phyloP scores from a whole-genome alignment of 495 filamentous ascomycete species.

The Penicillium malachiteum region DNA sequence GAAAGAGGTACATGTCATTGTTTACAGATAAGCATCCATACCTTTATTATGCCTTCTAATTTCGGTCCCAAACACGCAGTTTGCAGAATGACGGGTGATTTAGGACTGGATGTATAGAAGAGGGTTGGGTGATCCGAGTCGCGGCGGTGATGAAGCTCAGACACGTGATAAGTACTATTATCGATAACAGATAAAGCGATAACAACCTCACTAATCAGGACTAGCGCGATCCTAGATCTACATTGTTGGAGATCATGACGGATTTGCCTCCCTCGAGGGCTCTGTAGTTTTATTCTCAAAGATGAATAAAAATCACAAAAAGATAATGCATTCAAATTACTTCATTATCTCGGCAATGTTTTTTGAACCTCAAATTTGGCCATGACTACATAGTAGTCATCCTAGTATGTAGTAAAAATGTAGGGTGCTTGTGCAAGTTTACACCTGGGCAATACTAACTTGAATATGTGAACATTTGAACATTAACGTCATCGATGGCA shows the following conservation, averaged over 20 bases:
- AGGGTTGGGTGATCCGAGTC: constrained; percentile 9
- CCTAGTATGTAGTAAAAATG: too few relatives aligned
- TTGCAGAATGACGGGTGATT: background rate
- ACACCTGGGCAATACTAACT: too few relatives aligned
- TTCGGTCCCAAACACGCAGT: background rate
- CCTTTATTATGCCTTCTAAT: background rate
- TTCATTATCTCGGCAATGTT: too few relatives aligned
- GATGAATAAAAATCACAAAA: too few relatives aligned
- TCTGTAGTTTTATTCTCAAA: too few relatives aligned
- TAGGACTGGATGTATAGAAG: constrained; percentile 12
- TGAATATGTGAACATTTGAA: too few relatives aligned
- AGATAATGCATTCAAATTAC: too few relatives aligned
- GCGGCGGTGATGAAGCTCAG: constrained; percentile 1
- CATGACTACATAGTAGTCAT: background rate
- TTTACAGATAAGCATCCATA: background rate
- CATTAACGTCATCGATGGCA: background rate
- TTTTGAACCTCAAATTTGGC: background rate
- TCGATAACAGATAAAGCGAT: constrained; percentile 3
- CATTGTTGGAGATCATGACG: background rate
- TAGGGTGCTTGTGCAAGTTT: too few relatives aligned
- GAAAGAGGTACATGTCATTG: background rate
- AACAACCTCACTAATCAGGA: background rate
- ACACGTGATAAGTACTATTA: constrained; percentile 5
- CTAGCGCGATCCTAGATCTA: background rate
- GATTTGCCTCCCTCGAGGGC: too few relatives aligned